Conservation (phyloP, 139 green algal genomes). For the Dunaliella sp. region DNA sequence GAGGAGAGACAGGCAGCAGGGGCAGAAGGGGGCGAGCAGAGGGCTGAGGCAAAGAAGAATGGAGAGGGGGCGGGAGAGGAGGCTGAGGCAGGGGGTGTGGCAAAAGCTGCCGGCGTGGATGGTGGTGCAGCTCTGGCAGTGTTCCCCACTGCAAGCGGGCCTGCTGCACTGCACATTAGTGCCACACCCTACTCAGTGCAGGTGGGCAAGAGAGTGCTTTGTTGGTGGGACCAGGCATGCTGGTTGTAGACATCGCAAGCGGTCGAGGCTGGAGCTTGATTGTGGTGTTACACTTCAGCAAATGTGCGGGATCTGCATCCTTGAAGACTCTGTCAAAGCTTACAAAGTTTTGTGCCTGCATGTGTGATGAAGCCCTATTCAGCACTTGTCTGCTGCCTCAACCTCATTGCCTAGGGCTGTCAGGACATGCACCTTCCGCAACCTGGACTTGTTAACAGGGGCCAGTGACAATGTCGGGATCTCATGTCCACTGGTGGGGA, state of each 20-base stretch:
- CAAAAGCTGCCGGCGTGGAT: neutral
- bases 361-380: too few relatives aligned
- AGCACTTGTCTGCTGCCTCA: neutral
- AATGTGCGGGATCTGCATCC: too few relatives aligned
- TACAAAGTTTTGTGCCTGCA: too few relatives aligned
- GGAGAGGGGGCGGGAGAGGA: neutral
- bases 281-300: too few relatives aligned
- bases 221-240: too few relatives aligned
- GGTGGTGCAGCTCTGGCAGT: neutral
- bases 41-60: neutral
- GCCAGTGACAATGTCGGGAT: too few relatives aligned
- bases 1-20: neutral
- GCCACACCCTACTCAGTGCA: neutral
- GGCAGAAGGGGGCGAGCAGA: neutral
- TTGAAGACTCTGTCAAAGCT: too few relatives aligned
- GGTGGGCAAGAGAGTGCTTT: neutral
- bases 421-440: too few relatives aligned
- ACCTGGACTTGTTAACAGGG: too few relatives aligned
- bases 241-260: too few relatives aligned
- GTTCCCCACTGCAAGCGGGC: neutral
- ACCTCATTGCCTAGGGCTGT: neutral
- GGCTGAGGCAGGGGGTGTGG: neutral
- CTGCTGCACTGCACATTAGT: neutral
- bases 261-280: too few relatives aligned
- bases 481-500: too few relatives aligned